phyloP scores from a whole-genome alignment of 371 early-diverging fungal genomes.

The Batkoa obscura region DNA sequence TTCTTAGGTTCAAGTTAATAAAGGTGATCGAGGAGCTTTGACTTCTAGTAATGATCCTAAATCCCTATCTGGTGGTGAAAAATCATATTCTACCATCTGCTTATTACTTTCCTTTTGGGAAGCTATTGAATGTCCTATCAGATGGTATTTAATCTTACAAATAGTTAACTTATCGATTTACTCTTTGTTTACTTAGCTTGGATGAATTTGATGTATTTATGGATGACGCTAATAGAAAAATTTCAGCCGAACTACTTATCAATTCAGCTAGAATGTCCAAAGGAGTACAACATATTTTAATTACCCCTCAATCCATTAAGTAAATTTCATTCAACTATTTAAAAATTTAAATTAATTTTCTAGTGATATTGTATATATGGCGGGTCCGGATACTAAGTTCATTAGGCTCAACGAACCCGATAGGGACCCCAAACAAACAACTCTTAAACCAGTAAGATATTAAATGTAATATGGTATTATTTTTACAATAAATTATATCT shows the following conservation, averaged over 20 bases:
- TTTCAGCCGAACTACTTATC: conserved; percentile 75
- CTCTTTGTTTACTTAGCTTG: conserved; percentile 24
- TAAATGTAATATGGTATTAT: too few relatives aligned
- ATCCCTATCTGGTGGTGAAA: conserved; percentile 96
- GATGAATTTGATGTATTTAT: conserved; percentile 99
- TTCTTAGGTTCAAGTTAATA: conserved; percentile 12
- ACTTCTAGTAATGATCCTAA: conserved; percentile 32
- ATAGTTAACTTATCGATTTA: background rate
- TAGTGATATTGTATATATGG: too few relatives aligned
- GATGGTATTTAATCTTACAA: conserved; percentile 31
- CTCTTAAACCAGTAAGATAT: too few relatives aligned
- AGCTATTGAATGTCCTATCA: conserved; percentile 81
- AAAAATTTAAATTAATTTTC: too few relatives aligned
- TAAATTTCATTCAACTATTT: background rate
- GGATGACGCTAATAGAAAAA: conserved; percentile 94
- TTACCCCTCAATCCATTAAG: conserved; percentile 70
- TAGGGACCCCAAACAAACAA: too few relatives aligned
- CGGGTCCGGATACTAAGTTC: too few relatives aligned
- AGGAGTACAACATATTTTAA: conserved; percentile 78
- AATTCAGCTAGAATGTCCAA: conserved; percentile 46
- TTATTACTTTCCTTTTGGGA: conserved; percentile 95
- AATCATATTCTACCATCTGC: conserved; percentile 96
- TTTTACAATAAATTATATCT: too few relatives aligned
- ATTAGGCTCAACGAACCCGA: too few relatives aligned
- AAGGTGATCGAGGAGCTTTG: background rate